Conservation (phyloP, 2,329 filamentous ascomycete species). For the Colletotrichum salicis region DNA sequence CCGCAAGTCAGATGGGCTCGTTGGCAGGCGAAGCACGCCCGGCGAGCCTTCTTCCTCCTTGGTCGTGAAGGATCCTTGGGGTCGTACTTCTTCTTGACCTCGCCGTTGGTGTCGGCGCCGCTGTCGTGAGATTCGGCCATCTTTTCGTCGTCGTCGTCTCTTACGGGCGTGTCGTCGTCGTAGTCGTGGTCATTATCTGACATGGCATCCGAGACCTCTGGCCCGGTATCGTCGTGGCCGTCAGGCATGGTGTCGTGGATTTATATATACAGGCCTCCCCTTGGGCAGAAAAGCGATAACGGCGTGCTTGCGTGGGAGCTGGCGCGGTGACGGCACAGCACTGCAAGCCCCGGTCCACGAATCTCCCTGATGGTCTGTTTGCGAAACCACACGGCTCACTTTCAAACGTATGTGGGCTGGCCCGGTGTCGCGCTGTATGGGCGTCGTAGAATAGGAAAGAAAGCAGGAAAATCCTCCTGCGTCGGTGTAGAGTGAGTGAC, state of each 20-base stretch:
- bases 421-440: slow-evolving; percentile 22
- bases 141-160: slow-evolving; percentile 60
- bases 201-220: slow-evolving; percentile 67
- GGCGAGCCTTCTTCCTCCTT: slow-evolving; percentile 91
- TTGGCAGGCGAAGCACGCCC: slow-evolving; percentile 97
- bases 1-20: slow-evolving; percentile 97
- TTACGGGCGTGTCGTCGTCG: slow-evolving; percentile 57
- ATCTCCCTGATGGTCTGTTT: slow-evolving; percentile 21
- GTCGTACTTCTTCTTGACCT: slow-evolving; percentile 76
- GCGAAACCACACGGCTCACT: slow-evolving; percentile 34
- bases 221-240: slow-evolving; percentile 62
- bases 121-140: slow-evolving; percentile 57
- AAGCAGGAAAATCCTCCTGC: slow-evolving; percentile 27
- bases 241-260: slow-evolving; percentile 66
- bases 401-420: slow-evolving; percentile 19
- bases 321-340: slow-evolving; percentile 44
- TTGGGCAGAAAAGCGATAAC: slow-evolving; percentile 13
- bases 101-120: slow-evolving; percentile 56
- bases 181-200: slow-evolving; percentile 70
- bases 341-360: slow-evolving; percentile 44
- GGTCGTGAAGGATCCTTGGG: slow-evolving; percentile 92
- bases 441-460: slow-evolving; percentile 29
- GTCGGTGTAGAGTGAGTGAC: slow-evolving; percentile 23
- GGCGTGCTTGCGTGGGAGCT: slow-evolving; percentile 17
- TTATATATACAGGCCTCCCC: slow-evolving; percentile 59